Base-by-base conservation (phyloP, 2,329 filamentous ascomycete genomes). In the Geosmithia flava region DNA sequence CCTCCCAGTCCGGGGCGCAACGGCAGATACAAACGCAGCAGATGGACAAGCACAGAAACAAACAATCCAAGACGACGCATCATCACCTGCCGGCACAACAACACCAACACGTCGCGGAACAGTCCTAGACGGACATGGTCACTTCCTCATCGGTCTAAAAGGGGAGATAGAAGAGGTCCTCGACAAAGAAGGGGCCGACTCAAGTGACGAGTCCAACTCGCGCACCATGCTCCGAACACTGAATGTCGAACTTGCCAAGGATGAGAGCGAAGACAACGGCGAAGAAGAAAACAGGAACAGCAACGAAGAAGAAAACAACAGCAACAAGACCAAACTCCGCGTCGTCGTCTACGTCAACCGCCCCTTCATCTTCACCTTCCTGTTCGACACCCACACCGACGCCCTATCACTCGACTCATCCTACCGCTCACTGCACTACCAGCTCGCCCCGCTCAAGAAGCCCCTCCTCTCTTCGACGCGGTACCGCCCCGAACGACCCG, bases 361-460 rank as follows among this genome's bases (percentile, higher is more conserved):
- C 20, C 87, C 87, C 0, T 91, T 91, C 62, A 76, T 91, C 45
- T 90, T 86, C 60, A 77, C 82, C 1, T 83, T 93, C 51, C 68
- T 93, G 3, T 91, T 91, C 61, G 57, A 60, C 11, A 59, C 67
- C 15, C 70, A 71, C 44, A 82, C 83, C 7, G 71, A 77, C 48
- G 76, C 78, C 1, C 62, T 82, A 2, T 72, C 73, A 3, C 74
- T 69, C 60, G 68, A 75, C n/a, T 56, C 66, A 0, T 62, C 82
- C 7, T 83, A 83, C 58, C 71, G 70, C 44, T 76, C 75, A 1
- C 63, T 84, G 20, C 78, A 83, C 55, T 64, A 75, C 52, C 80
- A 85, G 55, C 70, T 85, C 13, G 65, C 69, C 2, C 76, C 80
- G 1, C 65, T 85, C 3, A 69, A 74, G 46, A 78, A 75, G 53